Base-by-base conservation (phyloP, 2,329 filamentous ascomycete genomes). In the Ilyonectria mors-panacis region DNA sequence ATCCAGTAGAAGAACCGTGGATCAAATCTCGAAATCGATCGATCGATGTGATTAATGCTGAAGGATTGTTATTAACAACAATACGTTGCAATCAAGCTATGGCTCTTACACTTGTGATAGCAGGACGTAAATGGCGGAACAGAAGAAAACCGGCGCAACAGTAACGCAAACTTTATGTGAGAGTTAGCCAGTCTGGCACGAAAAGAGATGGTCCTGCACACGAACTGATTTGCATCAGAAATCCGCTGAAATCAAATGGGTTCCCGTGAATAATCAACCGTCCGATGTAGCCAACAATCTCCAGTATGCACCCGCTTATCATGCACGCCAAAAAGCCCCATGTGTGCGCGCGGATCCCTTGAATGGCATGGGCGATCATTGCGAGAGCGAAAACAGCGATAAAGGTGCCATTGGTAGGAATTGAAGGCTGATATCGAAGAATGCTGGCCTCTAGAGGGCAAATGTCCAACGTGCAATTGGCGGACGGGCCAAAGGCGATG, bases 201-300 rank as follows among this genome's bases (percentile, higher is more conserved):
- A 8, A 6, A 33, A 8, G 8, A 33, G 30, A 33, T 30, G 23
- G 23, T 3, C 4, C 23, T 26, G 23, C 23, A 33, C 7, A 54
- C 50, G 4, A 88, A 83, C 84, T 80, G 67, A 91, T 90, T 76
- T 92, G 87, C 10, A 90, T 84, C 72, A 91, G 82, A 74, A 92
- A 92, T 1, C 84, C 87, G 7, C 73, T 71, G 72, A 89, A 84
- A 30, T 72, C 79, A 73, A 88, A 91, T 0, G 88, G 87, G 68
- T 90, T 86, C 37, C 83, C 66, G 67, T 86, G 82, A 57, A 89
- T 79, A 66, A 87, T 73, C 28, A 91, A 78, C 6, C 89, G 82
- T 2, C 87, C 89, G 2, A 80, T 78, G 68, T 92, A 92, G 19
- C 90, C 89, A 33, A 89, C 72, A 17, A 90, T 83, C 72, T 89